Conservation (phyloP, 176 grass and related monocot species). For the Hordeum vulgare region MorexV3_pseudomolecules_assembly NC_058521.1:248197312-248197811, state of each 20-base stretch:
- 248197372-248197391: slow-evolving; percentile 23
- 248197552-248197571: neutral
- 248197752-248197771: slow-evolving; percentile 89
- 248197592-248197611: neutral
- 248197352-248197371: slow-evolving; percentile 92
- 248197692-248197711: slow-evolving; percentile 96
- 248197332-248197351: slow-evolving; percentile 94
- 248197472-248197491: slow-evolving; percentile 94
- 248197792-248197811: neutral
- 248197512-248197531: slow-evolving; percentile 98
- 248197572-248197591: neutral
- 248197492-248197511: slow-evolving; percentile 87
- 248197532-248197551: slow-evolving; percentile 28
- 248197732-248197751: slow-evolving; percentile 92
- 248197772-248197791: slow-evolving; percentile 70
- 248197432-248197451: neutral
- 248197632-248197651: slow-evolving; percentile 32
- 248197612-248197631: neutral
- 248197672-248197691: slow-evolving; percentile 83
- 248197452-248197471: slow-evolving; percentile 84
- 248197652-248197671: slow-evolving; percentile 99
- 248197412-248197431: neutral
- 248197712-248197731: slow-evolving; percentile 72
- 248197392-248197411: slow-evolving; percentile 17
- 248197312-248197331: slow-evolving; percentile 94